Percentiles rank a stretch among this genome's conserved stretches.
Evolutionary conservation across 179 eudicot genomes (phyloP).

Genomic region (Drosera spatulata): DNA sequence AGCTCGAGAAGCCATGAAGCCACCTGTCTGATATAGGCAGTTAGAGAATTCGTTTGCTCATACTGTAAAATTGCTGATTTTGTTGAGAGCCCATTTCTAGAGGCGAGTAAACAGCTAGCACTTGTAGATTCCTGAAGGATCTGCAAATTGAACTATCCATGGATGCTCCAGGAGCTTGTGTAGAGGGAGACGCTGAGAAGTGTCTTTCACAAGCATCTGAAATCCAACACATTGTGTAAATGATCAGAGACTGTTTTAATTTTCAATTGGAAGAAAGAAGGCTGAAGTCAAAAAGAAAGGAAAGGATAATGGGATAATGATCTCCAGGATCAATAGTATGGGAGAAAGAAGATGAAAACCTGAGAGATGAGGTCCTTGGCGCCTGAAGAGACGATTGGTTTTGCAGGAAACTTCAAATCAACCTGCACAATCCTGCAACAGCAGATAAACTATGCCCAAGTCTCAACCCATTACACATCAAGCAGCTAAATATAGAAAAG

Average conservation of each 20-base stretch:
- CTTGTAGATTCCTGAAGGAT: conserved; percentile 78
- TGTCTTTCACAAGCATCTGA: conserved; percentile 94
- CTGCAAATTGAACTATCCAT: conserved; percentile 92
- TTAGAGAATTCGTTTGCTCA: no score
- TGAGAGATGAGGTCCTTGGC: conserved; percentile 89
- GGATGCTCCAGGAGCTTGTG: conserved; percentile 96
- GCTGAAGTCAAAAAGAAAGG: neutral
- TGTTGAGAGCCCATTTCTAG: no score
- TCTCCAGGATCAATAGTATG: neutral
- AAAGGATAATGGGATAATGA: neutral
- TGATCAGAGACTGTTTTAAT: neutral
- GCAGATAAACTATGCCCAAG: no score
- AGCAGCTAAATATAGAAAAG: no score
- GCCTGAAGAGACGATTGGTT: conserved; percentile 77
- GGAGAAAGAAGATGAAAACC: conserved; percentile 23
- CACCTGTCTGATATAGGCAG: no score
- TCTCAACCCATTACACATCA: no score
- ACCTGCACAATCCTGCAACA: conserved; percentile 80
- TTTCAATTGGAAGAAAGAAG: neutral
- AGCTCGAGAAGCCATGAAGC: no score
- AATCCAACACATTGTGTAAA: neutral
- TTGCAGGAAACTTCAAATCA: conserved; percentile 86
- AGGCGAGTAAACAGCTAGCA: conserved; percentile 10
- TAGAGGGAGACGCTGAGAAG: conserved; percentile 71
- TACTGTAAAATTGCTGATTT: no score